These are phyloP conservation scores for Floccularia luteovirens DNA, from an alignment of 768 basidiomycete genomes.

Conservation along the genomic window DNA sequence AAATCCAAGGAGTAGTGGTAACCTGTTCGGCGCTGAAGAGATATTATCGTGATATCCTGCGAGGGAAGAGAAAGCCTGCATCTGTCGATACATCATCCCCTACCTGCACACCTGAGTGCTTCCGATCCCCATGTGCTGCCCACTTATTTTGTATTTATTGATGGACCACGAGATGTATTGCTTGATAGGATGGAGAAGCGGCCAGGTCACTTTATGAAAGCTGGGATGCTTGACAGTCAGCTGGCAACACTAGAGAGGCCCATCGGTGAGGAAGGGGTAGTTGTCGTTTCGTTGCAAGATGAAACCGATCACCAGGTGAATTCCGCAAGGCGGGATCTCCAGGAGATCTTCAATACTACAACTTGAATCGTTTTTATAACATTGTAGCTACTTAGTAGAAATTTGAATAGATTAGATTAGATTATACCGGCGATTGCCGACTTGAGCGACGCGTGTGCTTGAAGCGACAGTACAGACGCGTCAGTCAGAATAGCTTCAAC, in stretches of 20 bases:
- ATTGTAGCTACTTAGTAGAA: neutral
- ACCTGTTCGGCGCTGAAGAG: slow-evolving; percentile 83
- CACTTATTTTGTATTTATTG: slow-evolving; percentile 80
- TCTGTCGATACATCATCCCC: slow-evolving; percentile 12
- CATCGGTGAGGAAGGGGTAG: slow-evolving; percentile 57
- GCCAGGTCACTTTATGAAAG: slow-evolving; percentile 79
- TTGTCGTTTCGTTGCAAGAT: slow-evolving; percentile 47
- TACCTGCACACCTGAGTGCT: slow-evolving; percentile 17
- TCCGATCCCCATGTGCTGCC: slow-evolving; percentile 24
- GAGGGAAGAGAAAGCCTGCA: slow-evolving; percentile 34
- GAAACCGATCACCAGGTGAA: slow-evolving; percentile 50
- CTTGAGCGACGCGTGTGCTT: slow-evolving; percentile 34
- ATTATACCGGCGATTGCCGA: slow-evolving; percentile 26
- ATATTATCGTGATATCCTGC: slow-evolving; percentile 75
- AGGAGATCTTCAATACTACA: too few species aligned
- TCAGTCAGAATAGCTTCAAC: slow-evolving; percentile 19
- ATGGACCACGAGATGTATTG: slow-evolving; percentile 49
- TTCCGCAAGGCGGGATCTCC: slow-evolving; percentile 36
- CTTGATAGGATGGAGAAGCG: slow-evolving; percentile 57
- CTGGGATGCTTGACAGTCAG: slow-evolving; percentile 76
- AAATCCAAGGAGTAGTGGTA: slow-evolving; percentile 55
- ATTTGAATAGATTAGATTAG: slow-evolving; percentile 1
- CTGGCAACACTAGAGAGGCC: slow-evolving; percentile 65
- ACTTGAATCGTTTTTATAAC: neutral
- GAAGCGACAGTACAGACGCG: slow-evolving; percentile 34